Conservation (phyloP, 345 rosid species). For the Arabidopsis suecica region DNA sequence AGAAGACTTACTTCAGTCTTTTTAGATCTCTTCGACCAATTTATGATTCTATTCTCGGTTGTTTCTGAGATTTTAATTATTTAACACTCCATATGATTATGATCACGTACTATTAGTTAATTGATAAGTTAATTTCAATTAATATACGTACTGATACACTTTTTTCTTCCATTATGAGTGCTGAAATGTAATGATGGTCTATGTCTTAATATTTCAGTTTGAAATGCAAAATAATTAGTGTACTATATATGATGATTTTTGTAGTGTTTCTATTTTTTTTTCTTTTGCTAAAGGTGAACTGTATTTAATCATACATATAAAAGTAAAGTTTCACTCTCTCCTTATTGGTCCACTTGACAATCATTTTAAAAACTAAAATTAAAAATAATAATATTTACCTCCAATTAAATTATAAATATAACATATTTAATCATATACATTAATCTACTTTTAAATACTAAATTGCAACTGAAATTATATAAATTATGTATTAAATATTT, state of each 20-base stretch:
- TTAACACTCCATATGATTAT: background rate
- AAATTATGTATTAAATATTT: no score
- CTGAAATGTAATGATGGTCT: background rate
- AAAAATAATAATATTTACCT: no score
- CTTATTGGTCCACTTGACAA: no score
- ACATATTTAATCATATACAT: no score
- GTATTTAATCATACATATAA: no score
- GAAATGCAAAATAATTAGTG: background rate
- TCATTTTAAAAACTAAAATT: no score
- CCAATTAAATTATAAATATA: no score
- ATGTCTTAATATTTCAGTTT: background rate
- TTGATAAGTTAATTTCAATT: background rate
- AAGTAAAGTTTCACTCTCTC: no score
- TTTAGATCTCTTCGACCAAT: slow-evolving; percentile 46
- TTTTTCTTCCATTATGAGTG: background rate
- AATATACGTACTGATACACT: background rate
- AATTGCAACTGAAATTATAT: no score
- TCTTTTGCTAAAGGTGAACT: no score
- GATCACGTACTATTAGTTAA: background rate
- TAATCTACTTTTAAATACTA: no score
- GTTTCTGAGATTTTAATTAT: background rate
- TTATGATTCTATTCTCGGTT: slow-evolving; percentile 43
- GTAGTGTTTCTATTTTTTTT: background rate
- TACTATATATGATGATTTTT: background rate
- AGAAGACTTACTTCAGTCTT: slow-evolving; percentile 52